Evolutionary conservation across 1,284 basidiomycete genomes (phyloP).

Genomic region (Tetrapyrgos nigripes): DNA sequence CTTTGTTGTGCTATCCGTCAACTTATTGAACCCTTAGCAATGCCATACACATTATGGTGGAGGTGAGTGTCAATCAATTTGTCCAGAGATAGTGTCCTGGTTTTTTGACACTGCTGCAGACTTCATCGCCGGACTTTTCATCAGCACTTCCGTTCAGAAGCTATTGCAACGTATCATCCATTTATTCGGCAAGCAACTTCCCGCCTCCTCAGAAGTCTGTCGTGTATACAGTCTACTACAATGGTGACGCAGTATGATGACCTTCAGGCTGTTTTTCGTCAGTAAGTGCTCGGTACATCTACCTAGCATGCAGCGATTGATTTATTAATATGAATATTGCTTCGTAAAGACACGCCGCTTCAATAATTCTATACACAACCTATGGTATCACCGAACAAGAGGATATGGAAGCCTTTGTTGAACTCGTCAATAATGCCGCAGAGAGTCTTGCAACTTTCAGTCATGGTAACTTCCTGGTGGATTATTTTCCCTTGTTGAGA

Average conservation of each 20-base stretch:
- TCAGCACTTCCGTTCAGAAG: constrained; percentile 23
- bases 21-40: neutral
- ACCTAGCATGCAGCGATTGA: neutral
- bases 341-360: constrained; percentile 25
- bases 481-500: constrained; percentile 34
- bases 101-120: too few relatives aligned
- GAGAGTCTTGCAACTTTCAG: constrained; percentile 25
- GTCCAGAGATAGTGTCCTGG: too few relatives aligned
- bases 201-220: constrained; percentile 23
- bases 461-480: constrained; percentile 37
- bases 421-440: constrained; percentile 30
- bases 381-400: constrained; percentile 37
- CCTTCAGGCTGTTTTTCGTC: constrained; percentile 30
- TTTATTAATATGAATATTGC: neutral
- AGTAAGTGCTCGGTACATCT: constrained; percentile 22
- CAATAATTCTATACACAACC: constrained; percentile 30
- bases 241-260: constrained; percentile 9
- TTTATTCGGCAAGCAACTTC: constrained; percentile 20
- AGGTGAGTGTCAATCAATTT: neutral
- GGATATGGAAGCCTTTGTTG: constrained; percentile 31
- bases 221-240: neutral
- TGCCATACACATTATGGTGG: neutral
- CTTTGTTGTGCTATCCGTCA: neutral
- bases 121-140: constrained; percentile 28
- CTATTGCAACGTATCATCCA: constrained; percentile 18